A percentile compares a stretch with the other conserved stretches of the same genome.
phyloP scores from a whole-genome alignment of 139 green algal genomes.

The Eudorina sp. region DNA sequence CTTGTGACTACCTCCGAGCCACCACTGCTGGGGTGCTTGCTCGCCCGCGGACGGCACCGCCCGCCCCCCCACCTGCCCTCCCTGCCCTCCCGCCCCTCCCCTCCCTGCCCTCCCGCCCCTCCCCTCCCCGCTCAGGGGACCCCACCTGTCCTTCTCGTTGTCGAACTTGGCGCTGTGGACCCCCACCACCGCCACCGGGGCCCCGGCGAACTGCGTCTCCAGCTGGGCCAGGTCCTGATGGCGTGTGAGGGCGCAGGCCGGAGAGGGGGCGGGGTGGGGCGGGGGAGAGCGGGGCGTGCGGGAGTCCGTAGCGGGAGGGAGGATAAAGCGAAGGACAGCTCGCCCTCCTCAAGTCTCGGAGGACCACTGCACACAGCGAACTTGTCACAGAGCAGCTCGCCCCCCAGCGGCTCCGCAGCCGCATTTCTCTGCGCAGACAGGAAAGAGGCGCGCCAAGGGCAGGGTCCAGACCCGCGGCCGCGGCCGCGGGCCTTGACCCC shows the following conservation, averaged over 20 bases:
- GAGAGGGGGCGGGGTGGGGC: neutral
- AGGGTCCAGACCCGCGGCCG: no score
- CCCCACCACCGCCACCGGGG: slow-evolving; percentile 81
- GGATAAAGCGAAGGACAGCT: neutral
- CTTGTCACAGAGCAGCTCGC: no score
- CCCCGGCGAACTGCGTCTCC: slow-evolving; percentile 75
- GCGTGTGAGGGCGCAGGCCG: neutral
- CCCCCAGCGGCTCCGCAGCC: no score
- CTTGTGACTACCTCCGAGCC: no score
- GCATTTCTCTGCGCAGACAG: no score
- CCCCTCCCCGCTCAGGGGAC: neutral
- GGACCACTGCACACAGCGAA: no score
- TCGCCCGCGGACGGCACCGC: no score
- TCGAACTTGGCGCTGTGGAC: slow-evolving; percentile 91
- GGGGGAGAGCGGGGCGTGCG: no score
- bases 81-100: neutral
- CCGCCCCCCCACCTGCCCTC: neutral
- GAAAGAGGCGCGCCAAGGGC: no score
- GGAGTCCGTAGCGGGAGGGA: no score
- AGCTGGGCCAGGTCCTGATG: slow-evolving; percentile 74
- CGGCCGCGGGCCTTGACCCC: no score
- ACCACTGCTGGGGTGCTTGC: no score
- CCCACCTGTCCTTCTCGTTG: slow-evolving; percentile 84
- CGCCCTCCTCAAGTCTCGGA: neutral
- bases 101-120: neutral